Evolutionary conservation across 2,329 filamentous ascomycete species (phyloP).

Genomic region (Endothia cerciana): DNA sequence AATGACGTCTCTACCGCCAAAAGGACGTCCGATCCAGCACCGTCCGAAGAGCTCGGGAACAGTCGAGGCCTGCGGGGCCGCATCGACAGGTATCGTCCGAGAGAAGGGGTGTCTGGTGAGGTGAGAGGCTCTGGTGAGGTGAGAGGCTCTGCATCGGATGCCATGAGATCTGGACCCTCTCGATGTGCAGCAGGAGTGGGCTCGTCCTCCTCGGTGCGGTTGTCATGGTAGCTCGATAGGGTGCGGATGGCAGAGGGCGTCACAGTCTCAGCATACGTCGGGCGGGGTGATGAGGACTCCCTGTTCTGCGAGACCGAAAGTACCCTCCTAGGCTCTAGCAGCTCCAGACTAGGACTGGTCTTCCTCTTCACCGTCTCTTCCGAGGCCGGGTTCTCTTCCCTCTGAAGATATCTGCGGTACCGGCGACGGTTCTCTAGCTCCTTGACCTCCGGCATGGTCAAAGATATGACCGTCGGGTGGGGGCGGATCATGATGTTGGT

Average conservation of each 20-base stretch:
- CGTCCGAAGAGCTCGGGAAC: background rate
- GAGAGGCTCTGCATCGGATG: background rate
- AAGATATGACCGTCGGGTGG: slow-evolving; percentile 42
- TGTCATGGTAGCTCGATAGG: background rate
- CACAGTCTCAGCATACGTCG: slow-evolving; percentile 8
- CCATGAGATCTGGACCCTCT: background rate
- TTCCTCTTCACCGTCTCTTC: slow-evolving; percentile 28
- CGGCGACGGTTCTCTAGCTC: slow-evolving; percentile 42
- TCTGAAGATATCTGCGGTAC: slow-evolving; percentile 40
- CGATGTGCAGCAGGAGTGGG: background rate
- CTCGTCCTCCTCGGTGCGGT: background rate
- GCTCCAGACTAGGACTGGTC: slow-evolving; percentile 14
- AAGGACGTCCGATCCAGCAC: background rate
- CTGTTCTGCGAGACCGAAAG: slow-evolving; percentile 19
- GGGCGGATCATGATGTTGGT: slow-evolving; percentile 46
- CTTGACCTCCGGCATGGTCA: slow-evolving; percentile 48
- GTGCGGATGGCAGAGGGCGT: slow-evolving; percentile 9
- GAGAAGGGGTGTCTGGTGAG: slow-evolving; percentile 14
- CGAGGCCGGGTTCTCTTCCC: slow-evolving; percentile 31
- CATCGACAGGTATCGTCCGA: slow-evolving; percentile 12
- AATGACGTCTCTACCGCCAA: background rate
- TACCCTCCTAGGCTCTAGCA: slow-evolving; percentile 4
- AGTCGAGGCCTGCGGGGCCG: slow-evolving; percentile 13
- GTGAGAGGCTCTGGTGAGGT: slow-evolving; percentile 8
- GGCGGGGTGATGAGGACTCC: slow-evolving; percentile 8